Conservation (phyloP, 495 filamentous ascomycete species). For the Penicillium turbatum region DNA sequence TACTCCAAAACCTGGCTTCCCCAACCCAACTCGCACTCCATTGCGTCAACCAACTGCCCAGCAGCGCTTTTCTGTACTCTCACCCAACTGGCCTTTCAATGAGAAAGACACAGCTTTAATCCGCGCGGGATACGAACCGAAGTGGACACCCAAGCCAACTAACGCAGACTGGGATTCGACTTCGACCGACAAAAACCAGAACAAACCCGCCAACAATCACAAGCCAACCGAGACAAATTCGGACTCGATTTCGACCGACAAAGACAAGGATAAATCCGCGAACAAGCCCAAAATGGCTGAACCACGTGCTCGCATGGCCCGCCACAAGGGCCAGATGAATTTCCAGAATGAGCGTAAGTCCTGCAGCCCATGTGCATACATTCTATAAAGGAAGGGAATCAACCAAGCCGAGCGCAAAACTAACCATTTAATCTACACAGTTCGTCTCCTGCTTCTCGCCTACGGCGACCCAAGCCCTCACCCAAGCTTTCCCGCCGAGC, state of each 20-base stretch:
- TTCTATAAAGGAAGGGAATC: not conserved
- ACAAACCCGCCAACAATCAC: too few species aligned
- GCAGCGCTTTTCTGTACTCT: conserved; percentile 12
- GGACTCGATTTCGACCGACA: not conserved
- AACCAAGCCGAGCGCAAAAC: not conserved
- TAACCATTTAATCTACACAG: conserved; percentile 37
- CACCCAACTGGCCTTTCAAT: conserved; percentile 18
- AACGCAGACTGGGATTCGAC: too few species aligned
- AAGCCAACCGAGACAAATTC: not conserved
- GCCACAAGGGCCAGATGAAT: conserved; percentile 87
- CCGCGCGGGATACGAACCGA: conserved; percentile 25
- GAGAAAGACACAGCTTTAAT: conserved; percentile 25
- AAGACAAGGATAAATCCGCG: not conserved
- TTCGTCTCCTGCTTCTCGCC: conserved; percentile 76
- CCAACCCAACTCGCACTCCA: conserved; percentile 5
- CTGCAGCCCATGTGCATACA: not conserved
- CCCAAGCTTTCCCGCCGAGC: conserved; percentile 42
- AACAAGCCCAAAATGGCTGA: conserved; percentile 48
- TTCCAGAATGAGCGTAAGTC: conserved; percentile 74
- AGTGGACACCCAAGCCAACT: conserved; percentile 13
- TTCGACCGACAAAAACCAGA: too few species aligned
- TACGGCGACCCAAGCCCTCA: conserved; percentile 66
- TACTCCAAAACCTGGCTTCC: not conserved
- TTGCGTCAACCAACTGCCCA: conserved; percentile 6
- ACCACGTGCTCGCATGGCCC: conserved; percentile 69